These are phyloP conservation scores for Teunomyces tritomae DNA, from an alignment of 805 yeast species.

Conservation along the genomic window DNA sequence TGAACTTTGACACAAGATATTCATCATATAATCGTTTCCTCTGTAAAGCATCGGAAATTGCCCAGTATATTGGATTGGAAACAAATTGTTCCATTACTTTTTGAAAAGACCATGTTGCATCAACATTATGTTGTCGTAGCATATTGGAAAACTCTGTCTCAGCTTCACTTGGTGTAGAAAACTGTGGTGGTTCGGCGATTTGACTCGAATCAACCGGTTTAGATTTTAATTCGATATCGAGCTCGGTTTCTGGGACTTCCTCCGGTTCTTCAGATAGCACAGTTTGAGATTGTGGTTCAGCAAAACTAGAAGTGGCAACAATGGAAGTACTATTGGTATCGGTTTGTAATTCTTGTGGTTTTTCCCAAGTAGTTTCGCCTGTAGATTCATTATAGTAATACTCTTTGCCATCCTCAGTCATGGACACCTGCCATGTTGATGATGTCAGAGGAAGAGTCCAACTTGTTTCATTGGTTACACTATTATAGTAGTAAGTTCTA, in stretches of 20 bases:
- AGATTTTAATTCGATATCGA: conserved; percentile 19
- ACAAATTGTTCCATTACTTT: conserved; percentile 59
- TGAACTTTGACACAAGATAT: conserved; percentile 43
- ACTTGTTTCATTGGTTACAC: conserved; percentile 62
- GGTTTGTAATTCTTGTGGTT: conserved; percentile 51
- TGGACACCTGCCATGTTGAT: conserved; percentile 40
- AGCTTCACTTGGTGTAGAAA: conserved; percentile 31
- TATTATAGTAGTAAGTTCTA: conserved; percentile 66
- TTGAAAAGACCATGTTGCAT: conserved; percentile 73
- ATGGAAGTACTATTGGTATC: conserved; percentile 7
- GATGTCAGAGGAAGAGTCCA: conserved; percentile 72
- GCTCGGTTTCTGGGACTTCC: conserved; percentile 10
- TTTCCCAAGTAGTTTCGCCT: conserved; percentile 74
- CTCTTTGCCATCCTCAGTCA: conserved; percentile 53
- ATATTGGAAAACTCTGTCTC: conserved; percentile 48
- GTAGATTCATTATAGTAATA: conserved; percentile 70
- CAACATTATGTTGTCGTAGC: conserved; percentile 56
- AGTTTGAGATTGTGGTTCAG: not conserved
- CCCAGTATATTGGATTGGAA: conserved; percentile 65
- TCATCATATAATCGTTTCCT: conserved; percentile 65
- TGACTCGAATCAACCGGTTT: conserved; percentile 19
- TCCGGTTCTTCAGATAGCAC: conserved; percentile 1
- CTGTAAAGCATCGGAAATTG: conserved; percentile 55
- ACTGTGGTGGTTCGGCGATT: conserved; percentile 23
- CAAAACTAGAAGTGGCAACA: conserved; percentile 2